A percentile compares a stretch with the other conserved stretches of the same genome.
These are phyloP conservation scores for Drechslerella dactyloides DNA, from an alignment of 2,329 filamentous ascomycete species.

Conservation along the genomic window DNA sequence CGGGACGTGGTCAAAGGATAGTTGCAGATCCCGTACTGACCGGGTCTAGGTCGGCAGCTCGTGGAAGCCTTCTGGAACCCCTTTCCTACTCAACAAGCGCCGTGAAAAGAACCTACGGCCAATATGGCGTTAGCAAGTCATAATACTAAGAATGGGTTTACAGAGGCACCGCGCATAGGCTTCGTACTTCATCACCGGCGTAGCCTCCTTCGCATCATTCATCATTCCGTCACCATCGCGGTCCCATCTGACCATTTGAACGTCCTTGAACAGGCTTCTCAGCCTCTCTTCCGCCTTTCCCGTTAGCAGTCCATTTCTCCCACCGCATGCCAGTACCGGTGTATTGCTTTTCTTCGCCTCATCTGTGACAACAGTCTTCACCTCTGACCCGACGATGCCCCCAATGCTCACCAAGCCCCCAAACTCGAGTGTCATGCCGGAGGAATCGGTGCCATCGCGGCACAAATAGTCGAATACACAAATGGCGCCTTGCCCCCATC, in stretches of 20 bases:
- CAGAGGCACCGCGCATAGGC: constrained; percentile 57
- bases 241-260: constrained; percentile 73
- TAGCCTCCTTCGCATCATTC: constrained; percentile 79
- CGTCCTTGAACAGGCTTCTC: constrained; percentile 70
- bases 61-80: constrained; percentile 64
- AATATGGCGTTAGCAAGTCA: not conserved
- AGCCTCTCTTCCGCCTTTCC: constrained; percentile 69
- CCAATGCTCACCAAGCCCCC: constrained; percentile 70
- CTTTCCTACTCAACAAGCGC: constrained; percentile 65
- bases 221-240: constrained; percentile 81
- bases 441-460: constrained; percentile 22
- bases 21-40: not conserved
- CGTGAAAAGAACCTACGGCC: constrained; percentile 66
- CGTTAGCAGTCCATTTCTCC: constrained; percentile 66
- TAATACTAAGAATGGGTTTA: not conserved
- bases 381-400: constrained; percentile 63
- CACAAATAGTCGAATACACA: constrained; percentile 60
- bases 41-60: constrained; percentile 58
- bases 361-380: constrained; percentile 60
- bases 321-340: constrained; percentile 69
- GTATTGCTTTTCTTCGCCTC: constrained; percentile 66
- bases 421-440: constrained; percentile 58
- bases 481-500: constrained; percentile 67
- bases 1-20: not conserved
- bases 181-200: constrained; percentile 80